Base-by-base conservation (phyloP, 2,329 filamentous ascomycete species). In the Xylaria arbuscula region DNA sequence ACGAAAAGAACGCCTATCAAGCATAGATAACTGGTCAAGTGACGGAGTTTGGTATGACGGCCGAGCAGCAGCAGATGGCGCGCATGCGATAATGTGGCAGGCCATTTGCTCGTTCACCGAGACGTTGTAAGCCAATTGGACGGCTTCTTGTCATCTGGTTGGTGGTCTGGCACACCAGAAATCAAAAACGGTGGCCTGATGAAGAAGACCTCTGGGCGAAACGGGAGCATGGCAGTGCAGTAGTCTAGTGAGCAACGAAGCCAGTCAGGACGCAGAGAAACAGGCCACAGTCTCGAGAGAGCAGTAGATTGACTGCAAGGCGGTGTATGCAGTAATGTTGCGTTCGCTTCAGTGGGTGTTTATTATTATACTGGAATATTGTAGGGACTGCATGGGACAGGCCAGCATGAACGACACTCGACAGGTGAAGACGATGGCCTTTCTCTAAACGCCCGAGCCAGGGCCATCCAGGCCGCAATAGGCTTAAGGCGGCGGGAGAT, bases 241-340 rank as follows among this genome's bases (percentile, higher is more conserved):
- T 15, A 56, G 19, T 45, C 55, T 45, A 10, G 22, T 22, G 38
- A 36, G 38, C 32, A 34, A 50, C 40, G 36, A 62, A 40, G 53
- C 54, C 22, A 42, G 48, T 55, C 48, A 54, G 32, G 40, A 50
- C 10, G 56, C 60, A 59, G 42, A 38, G 3, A 55, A 61, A 64
- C 61, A 68, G 56, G 42, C 62, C 48, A 67, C 65, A 57, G 38
- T 54, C 62, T 28, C 3, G 28, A 60, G 50, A 56, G 13, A 48
- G 45, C 11, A 22, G n/a, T 65, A 61, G 51, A 61, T 45, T 38
- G 38, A 15, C n/a, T 42, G 24, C 62, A 55, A 36, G 57, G 58
- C 57, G 53, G 38, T 53, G 56, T 45, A 66, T 66, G 62, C 66
- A 69, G 63, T 40, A 48, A 63, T 66, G 67, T 69, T 62, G 59